These are phyloP conservation scores for Miamiensis avidus DNA, from an alignment of 169 alveolate species.

Conservation along the genomic window DNA sequence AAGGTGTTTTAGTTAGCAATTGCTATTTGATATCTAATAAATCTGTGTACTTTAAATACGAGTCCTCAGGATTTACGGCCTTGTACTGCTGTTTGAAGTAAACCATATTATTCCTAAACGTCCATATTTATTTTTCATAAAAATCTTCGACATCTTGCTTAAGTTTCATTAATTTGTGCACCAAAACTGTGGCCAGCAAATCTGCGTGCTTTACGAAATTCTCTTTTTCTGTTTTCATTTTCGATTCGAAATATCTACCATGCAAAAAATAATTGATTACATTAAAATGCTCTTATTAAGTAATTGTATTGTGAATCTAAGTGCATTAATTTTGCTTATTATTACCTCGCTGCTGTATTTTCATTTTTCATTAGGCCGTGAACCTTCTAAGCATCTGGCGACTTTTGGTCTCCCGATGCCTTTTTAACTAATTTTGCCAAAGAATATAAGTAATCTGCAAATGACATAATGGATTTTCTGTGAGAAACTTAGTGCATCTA, in stretches of 20 bases:
- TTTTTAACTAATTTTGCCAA: not conserved
- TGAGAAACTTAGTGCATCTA: not conserved
- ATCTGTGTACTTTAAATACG: constrained; percentile 27
- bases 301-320: not conserved
- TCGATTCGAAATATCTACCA: not conserved
- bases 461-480: not conserved
- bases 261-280: too few species aligned
- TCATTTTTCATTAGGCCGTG: not conserved
- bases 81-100: constrained; percentile 30
- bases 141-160: constrained; percentile 20
- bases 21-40: constrained; percentile 7
- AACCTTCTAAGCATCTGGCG: not conserved
- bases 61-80: constrained; percentile 37
- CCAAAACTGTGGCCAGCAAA: constrained; percentile 11
- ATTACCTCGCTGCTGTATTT: not conserved
- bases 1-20: constrained; percentile 29
- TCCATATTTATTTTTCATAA: constrained; percentile 21
- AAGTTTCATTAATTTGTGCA: constrained; percentile 13
- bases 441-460: not conserved
- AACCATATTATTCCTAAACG: constrained; percentile 25
- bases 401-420: not conserved
- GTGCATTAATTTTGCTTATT: too few species aligned
- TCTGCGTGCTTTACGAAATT: constrained; percentile 3
- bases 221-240: not conserved
- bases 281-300: not conserved